Percentiles rank a stretch among this genome's conserved stretches.
Evolutionary conservation across 139 green algal species (phyloP).

Genomic region (Tetradesmus obliquus): DNA sequence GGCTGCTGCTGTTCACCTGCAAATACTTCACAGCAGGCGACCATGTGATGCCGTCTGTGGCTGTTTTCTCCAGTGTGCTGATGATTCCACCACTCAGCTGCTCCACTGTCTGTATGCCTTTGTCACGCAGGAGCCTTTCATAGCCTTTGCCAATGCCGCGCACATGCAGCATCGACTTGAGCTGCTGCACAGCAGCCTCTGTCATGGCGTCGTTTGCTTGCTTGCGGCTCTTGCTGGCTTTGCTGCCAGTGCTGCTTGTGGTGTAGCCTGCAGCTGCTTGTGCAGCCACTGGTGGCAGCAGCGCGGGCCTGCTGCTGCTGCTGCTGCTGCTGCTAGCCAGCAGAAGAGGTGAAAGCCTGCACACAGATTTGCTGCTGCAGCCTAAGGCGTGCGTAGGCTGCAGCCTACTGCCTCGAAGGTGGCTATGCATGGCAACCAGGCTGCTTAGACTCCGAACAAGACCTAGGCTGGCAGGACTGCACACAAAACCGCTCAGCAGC

Average conservation of each 20-base stretch:
- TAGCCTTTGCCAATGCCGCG: constrained; percentile 51
- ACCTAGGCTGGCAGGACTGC: neutral
- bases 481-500: neutral
- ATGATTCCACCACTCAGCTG: constrained; percentile 59
- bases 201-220: neutral
- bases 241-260: neutral
- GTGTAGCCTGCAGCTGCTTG: neutral
- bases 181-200: neutral
- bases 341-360: neutral
- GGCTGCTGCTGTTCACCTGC: constrained; percentile 39
- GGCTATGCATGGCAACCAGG: neutral
- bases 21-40: constrained; percentile 55
- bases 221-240: neutral
- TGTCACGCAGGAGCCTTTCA: constrained; percentile 51
- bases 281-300: neutral
- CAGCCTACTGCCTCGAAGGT: neutral
- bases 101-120: constrained; percentile 54
- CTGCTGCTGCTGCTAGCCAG: neutral
- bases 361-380: neutral
- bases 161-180: constrained; percentile 30
- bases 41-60: neutral
- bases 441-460: neutral
- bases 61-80: neutral
- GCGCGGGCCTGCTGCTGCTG: neutral
- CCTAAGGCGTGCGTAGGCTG: neutral